Evolutionary conservation across 176 grass and related monocot genomes (phyloP), one percentile per base, ranked within the genome.

Genomic region (Cenchrus purpureus): DNA sequence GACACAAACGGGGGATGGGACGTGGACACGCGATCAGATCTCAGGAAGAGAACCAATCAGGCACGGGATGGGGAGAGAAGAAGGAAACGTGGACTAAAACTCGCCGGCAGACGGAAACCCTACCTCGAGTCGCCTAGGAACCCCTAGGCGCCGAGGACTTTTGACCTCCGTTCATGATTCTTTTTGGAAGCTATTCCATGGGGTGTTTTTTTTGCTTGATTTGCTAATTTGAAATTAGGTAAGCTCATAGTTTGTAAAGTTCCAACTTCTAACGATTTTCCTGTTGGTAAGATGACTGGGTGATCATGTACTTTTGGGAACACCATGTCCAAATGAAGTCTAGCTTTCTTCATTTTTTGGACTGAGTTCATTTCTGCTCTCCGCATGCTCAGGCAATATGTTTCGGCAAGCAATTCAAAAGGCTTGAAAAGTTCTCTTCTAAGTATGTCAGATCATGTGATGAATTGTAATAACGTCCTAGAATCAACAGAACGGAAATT

Each of bases 341-440:
- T 40, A 4, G 29, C 34, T 22, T 64, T 76, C 62, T 82, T 63
- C 44, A 44, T 62, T 34, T 78, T 76, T 34, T 45, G 73, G 10
- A 32, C 37, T 40, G 37, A 74, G 66, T 12, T 82, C 79, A 82
- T 5, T 69, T 76, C 12, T 68, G 61, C 34, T 57, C 19, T 34
- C 49, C 22, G 1, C 13, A 12, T n/a, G 55, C 20, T 44, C 15
- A 82, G 25, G 14, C 4, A 81, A 10, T 58, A 58, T 31, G 56
- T 68, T 82, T 8, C 20, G 9, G 64, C 46, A 20, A 32, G 15
- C 66, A 71, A 71, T 64, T 55, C 1, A 32, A 54, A 29, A 17
- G 7, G 28, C 71, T 55, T 19, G 1, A 44, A 31, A 79, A 4
- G 8, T 19, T 45, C 37, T 31, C 51, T 14, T 13, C 11, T n/a